Conservation (phyloP, 164 flowering plant species). For the Macadamia integrifolia region DNA sequence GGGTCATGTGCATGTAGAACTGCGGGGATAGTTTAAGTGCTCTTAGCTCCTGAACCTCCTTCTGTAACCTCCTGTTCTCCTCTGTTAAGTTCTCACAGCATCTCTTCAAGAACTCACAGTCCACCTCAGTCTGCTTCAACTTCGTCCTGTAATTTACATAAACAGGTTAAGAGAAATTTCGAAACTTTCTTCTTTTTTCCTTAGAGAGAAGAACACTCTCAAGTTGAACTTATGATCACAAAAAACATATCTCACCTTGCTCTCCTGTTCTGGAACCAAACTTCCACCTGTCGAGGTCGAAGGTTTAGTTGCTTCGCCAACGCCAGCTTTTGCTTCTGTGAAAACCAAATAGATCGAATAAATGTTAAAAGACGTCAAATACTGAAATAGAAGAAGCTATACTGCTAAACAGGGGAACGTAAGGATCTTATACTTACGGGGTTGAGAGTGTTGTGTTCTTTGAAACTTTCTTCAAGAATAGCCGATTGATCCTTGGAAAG, state of each 20-base stretch:
- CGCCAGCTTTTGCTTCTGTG: conserved; percentile 79
- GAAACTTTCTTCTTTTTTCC: conserved; percentile 21
- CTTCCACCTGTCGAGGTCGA: conserved; percentile 77
- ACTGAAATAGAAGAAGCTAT: too few relatives aligned
- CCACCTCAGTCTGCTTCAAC: conserved; percentile 86
- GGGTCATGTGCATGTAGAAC: conserved; percentile 76
- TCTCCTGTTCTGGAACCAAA: conserved; percentile 86
- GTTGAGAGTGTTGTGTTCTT: conserved; percentile 78
- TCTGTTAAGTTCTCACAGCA: conserved; percentile 80
- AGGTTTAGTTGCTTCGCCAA: conserved; percentile 70
- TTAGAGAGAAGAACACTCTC: too few relatives aligned
- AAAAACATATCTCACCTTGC: conserved; percentile 34
- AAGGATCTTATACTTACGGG: conserved; percentile 56
- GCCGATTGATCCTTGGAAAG: conserved; percentile 81
- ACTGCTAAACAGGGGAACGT: conserved; percentile 6
- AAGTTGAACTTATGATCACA: too few relatives aligned
- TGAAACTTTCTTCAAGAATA: conserved; percentile 77
- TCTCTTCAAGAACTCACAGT: conserved; percentile 71
- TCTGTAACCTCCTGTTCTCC: conserved; percentile 68
- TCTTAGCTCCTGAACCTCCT: conserved; percentile 73
- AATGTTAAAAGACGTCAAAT: background rate
- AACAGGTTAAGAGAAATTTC: too few relatives aligned
- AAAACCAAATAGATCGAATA: background rate
- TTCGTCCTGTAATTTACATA: conserved; percentile 48
- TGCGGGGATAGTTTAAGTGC: conserved; percentile 76